Percentiles rank a stretch among this genome's conserved stretches.
phyloP scores from a whole-genome alignment of 495 filamentous ascomycete species.

The Hypoxylon lenormandii region DNA sequence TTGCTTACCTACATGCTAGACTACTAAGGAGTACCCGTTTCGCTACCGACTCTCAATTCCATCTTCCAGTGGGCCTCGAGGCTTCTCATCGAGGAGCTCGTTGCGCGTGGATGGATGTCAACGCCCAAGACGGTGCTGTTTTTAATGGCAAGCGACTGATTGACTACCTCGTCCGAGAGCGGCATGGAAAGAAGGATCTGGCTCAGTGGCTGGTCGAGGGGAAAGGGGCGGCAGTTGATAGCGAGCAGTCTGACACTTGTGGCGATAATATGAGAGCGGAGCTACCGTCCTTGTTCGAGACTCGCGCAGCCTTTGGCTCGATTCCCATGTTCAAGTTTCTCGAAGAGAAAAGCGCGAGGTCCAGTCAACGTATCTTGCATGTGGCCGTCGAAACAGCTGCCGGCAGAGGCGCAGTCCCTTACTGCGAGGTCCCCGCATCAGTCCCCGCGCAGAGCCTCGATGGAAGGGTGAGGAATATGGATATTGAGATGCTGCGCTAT shows the following conservation, averaged over 20 bases:
- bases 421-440: neutral
- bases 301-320: conserved; percentile 8
- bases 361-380: conserved; percentile 1
- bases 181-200: conserved; percentile 3
- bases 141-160: conserved; percentile 1
- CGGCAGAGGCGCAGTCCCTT: conserved; percentile 1
- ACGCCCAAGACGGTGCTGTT: conserved; percentile 1
- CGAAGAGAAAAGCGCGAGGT: neutral
- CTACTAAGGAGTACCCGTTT: conserved; percentile 1
- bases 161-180: conserved; percentile 1
- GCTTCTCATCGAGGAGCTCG: conserved; percentile 3
- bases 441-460: neutral
- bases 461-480: neutral
- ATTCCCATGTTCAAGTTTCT: conserved; percentile 13
- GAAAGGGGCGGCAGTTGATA: conserved; percentile 1
- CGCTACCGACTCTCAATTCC: neutral
- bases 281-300: conserved; percentile 2
- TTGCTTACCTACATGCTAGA: neutral
- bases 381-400: conserved; percentile 3
- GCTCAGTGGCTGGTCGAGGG: neutral
- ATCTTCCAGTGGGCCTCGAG: neutral
- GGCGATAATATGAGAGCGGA: too few relatives aligned
- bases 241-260: neutral
- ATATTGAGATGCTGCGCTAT: too few relatives aligned
- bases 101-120: conserved; percentile 10